A percentile compares a stretch with the other conserved stretches of the same genome.
These are phyloP conservation scores for Trichophyton equinum DNA, from an alignment of 2,329 filamentous ascomycete species.

Conservation along the genomic window DNA sequence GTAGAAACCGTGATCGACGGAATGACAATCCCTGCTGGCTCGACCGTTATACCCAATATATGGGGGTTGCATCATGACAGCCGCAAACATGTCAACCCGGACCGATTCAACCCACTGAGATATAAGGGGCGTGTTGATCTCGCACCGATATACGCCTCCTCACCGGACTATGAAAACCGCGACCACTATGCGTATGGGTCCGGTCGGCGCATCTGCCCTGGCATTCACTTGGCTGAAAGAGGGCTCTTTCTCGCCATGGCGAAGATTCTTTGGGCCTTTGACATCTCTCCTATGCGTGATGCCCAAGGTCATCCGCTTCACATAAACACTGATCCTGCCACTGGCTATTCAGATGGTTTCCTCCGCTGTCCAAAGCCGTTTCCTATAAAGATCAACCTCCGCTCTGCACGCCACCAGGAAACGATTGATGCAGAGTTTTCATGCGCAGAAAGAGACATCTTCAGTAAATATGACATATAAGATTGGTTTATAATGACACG, in stretches of 20 bases:
- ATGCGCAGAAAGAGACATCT: background rate
- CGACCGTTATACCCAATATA: constrained; percentile 36
- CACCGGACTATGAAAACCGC: constrained; percentile 18
- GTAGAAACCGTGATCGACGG: constrained; percentile 35
- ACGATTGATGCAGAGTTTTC: background rate
- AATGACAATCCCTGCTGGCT: constrained; percentile 36
- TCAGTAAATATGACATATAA: background rate
- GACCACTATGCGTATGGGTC: constrained; percentile 32
- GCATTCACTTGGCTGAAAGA: constrained; percentile 41
- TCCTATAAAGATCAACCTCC: background rate
- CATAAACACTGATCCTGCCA: background rate
- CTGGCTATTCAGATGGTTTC: background rate
- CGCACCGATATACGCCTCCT: constrained; percentile 25
- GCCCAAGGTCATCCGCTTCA: background rate
- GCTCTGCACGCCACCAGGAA: background rate
- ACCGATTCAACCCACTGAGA: constrained; percentile 24
- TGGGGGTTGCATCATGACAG: constrained; percentile 41
- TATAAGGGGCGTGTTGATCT: constrained; percentile 14
- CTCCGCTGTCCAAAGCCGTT: background rate
- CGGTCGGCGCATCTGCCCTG: constrained; percentile 18
- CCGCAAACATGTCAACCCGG: constrained; percentile 25
- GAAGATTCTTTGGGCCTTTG: constrained; percentile 40
- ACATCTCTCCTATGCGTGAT: constrained; percentile 8
- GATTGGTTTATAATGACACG: background rate
- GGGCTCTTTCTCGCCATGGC: constrained; percentile 38